Evolutionary conservation across 2,329 filamentous ascomycete genomes (phyloP), one percentile per base, ranked within the genome.

Genomic region (Ceratocystis huliohia): DNA sequence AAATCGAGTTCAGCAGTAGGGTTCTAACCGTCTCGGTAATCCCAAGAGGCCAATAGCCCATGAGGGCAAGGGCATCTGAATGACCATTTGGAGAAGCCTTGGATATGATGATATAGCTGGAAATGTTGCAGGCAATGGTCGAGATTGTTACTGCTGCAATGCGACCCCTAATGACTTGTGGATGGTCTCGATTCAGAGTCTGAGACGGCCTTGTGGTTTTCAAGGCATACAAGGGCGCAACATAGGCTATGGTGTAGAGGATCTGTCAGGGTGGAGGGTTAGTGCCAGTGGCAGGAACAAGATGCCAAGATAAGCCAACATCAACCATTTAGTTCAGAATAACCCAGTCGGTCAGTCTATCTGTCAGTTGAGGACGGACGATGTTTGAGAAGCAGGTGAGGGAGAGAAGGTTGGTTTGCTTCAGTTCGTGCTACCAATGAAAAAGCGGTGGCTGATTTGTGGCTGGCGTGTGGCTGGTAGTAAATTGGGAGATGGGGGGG

Each of bases 221-320:
- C 22, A 88, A 94, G 69, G 93, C 80, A 79, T 99, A 96, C 76
- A 97, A 91, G 28, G 94, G 93, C 2, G 89, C 78, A 71, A 99
- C 89, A 77, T 97, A 99, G 78, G 91, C 77, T 71, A 91, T 75
- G n/a, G 91, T 96, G 76, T 95, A 96, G 69, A 86, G 76, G 69
- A 92, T 77, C 89, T 89, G 68, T 73, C 48, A 25, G 48, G 22
- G 48, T 22, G 53, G 64, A 44, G 45, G n/a, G 67, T 33, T n/a
- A 20, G 8, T 61, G 68, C 48, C 67, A 57, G 25, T 25, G 56
- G 15, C 56, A 57, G 33, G 50, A 70, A 44, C 67, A 65, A 46
- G 65, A 61, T 61, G 37, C 37, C 22, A 37, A 63, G 20, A 33
- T 45, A 41, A 64, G 63, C 7, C 4, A 37, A 30, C 37, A 41